phyloP scores from a whole-genome alignment of 164 flowering plant genomes.

The Nelumbo lutea region DNA sequence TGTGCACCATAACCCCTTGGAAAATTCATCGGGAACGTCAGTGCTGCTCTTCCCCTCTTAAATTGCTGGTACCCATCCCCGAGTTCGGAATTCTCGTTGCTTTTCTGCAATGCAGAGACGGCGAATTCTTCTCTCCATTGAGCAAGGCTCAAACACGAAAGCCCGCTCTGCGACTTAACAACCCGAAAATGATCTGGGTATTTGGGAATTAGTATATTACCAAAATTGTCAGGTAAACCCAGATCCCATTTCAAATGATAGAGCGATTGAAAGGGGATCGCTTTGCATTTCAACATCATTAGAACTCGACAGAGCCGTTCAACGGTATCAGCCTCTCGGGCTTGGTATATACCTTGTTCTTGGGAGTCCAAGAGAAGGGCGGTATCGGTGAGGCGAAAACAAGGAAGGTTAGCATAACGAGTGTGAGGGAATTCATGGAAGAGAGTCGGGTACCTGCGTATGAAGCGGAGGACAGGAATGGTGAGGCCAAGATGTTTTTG shows the following conservation, averaged over 20 bases:
- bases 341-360: conserved; percentile 40
- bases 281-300: conserved; percentile 56
- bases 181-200: conserved; percentile 57
- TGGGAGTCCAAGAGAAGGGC: conserved; percentile 49
- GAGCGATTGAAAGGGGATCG: conserved; percentile 49
- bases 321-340: conserved; percentile 38
- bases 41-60: conserved; percentile 46
- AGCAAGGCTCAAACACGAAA: conserved; percentile 40
- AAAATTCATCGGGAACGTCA: conserved; percentile 79
- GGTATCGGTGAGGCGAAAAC: conserved; percentile 58
- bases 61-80: conserved; percentile 48
- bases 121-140: conserved; percentile 69
- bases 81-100: conserved; percentile 35
- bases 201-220: conserved; percentile 39
- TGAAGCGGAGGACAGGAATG: conserved; percentile 82
- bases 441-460: conserved; percentile 82
- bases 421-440: conserved; percentile 71
- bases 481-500: conserved; percentile 89
- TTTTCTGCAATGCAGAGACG: conserved; percentile 67
- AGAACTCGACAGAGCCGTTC: conserved; percentile 63
- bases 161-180: conserved; percentile 51
- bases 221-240: conserved; percentile 76
- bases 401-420: conserved; percentile 55
- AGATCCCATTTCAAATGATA: conserved; percentile 73
- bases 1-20: conserved; percentile 86